These are phyloP conservation scores for Neurospora sp. DNA, from an alignment of 495 filamentous ascomycete species.

Conservation along the genomic window DNA sequence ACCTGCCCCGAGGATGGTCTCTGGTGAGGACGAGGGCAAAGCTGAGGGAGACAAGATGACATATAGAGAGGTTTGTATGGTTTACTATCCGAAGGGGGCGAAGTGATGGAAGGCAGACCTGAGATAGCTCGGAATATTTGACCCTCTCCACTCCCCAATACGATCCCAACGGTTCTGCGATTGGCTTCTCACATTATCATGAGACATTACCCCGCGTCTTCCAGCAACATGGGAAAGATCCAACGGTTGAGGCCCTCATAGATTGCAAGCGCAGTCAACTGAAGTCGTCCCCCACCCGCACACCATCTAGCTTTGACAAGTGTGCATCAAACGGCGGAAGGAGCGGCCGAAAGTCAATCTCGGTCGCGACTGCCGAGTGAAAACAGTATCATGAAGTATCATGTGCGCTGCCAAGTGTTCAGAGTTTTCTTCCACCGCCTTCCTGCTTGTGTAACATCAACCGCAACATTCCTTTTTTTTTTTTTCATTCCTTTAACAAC, in stretches of 20 bases:
- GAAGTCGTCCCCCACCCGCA: neutral
- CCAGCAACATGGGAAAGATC: neutral
- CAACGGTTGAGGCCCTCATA: neutral
- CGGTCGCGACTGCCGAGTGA: neutral
- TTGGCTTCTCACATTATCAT: neutral
- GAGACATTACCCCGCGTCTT: neutral
- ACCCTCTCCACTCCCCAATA: too few relatives aligned
- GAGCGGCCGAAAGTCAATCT: neutral
- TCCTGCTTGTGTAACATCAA: neutral
- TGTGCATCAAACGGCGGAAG: neutral
- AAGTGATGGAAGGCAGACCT: neutral
- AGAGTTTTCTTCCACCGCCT: neutral
- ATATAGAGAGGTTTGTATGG: constrained; percentile 25
- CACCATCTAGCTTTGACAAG: neutral
- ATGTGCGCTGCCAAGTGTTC: neutral
- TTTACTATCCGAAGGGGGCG: constrained; percentile 7
- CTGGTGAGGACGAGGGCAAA: neutral
- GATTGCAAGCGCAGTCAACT: neutral
- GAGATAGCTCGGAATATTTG: too few relatives aligned
- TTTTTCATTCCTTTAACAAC: neutral
- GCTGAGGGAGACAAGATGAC: neutral
- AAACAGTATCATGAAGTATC: neutral
- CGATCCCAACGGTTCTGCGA: neutral
- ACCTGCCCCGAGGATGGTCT: neutral
- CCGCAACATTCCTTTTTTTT: neutral